Percentiles rank a stretch among this genome's conserved stretches.
These are phyloP conservation scores for Tuber brumale DNA, from an alignment of 495 filamentous ascomycete species.

Conservation along the genomic window DNA sequence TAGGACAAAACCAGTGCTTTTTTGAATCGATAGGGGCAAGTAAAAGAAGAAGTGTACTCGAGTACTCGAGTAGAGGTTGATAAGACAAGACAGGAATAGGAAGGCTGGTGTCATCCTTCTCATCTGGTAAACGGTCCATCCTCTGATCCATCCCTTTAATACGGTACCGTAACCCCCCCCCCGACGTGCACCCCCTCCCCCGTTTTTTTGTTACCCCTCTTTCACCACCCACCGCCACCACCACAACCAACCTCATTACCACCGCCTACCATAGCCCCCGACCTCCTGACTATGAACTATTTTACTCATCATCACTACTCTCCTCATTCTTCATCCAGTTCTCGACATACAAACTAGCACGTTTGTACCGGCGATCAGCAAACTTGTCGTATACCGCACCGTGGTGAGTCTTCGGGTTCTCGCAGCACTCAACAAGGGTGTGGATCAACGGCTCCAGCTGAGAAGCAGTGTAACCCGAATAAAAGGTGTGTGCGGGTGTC, in stretches of 20 bases:
- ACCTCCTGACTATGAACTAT: background rate
- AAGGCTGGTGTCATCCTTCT: background rate
- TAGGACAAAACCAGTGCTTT: slow-evolving; percentile 10
- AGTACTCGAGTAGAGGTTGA: too few species aligned
- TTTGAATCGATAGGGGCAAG: background rate
- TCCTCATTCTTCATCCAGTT: slow-evolving; percentile 56
- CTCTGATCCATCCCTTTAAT: background rate
- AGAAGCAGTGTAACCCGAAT: slow-evolving; percentile 80
- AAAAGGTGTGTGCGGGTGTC: slow-evolving; percentile 78
- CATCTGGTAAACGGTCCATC: background rate
- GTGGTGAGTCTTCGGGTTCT: slow-evolving; percentile 73
- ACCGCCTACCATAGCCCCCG: background rate
- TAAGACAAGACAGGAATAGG: background rate
- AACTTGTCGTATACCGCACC: slow-evolving; percentile 86
- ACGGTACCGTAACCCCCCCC: background rate
- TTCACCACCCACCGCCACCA: background rate
- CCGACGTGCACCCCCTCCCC: background rate
- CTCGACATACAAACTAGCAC: slow-evolving; percentile 71
- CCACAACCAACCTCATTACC: background rate
- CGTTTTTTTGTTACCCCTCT: background rate
- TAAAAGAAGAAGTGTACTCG: background rate
- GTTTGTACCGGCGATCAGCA: slow-evolving; percentile 70
- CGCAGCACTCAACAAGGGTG: slow-evolving; percentile 79
- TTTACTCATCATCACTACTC: slow-evolving; percentile 17
- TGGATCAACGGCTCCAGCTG: slow-evolving; percentile 72